Percentiles rank a stretch among this genome's conserved stretches.
Evolutionary conservation across 148 eudicot species (phyloP).

Genomic region (Vaccinium darrowii): DNA sequence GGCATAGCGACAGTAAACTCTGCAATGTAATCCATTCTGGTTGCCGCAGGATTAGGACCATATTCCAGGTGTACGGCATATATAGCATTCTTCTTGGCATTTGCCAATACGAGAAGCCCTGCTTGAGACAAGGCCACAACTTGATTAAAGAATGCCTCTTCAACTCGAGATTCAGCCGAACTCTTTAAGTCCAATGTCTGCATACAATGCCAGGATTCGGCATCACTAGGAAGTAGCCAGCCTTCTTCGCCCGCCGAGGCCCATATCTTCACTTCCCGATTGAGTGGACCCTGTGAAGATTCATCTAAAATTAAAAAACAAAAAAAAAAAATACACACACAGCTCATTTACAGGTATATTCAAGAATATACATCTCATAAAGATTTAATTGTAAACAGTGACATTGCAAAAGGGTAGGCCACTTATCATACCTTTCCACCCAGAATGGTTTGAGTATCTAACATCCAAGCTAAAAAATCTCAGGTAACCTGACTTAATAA

Average conservation of each 20-base stretch:
- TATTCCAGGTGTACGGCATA: conserved; percentile 92
- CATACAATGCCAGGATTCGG: conserved; percentile 90
- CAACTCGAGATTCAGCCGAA: conserved; percentile 60
- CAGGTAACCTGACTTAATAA: background rate
- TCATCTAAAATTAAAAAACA: background rate
- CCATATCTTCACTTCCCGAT: conserved; percentile 92
- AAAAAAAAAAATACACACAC: background rate
- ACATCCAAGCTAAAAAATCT: conserved; percentile 2
- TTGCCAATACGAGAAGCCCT: conserved; percentile 86
- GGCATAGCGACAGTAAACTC: conserved; percentile 99
- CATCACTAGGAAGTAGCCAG: conserved; percentile 96
- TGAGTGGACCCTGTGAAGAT: conserved; percentile 68
- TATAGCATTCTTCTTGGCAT: conserved; percentile 95
- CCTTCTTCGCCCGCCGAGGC: conserved; percentile 93
- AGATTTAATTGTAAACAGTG: background rate
- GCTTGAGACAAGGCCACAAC: conserved; percentile 83
- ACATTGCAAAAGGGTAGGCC: background rate
- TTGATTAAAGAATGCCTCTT: conserved; percentile 93
- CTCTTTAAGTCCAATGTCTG: conserved; percentile 88
- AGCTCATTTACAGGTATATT: background rate
- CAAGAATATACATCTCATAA: background rate
- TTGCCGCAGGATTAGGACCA: conserved; percentile 71
- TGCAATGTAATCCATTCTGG: conserved; percentile 91
- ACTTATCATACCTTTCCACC: background rate
- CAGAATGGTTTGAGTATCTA: background rate